These are phyloP conservation scores for Aspergillus mulundensis DNA, from an alignment of 495 filamentous ascomycete genomes.

Conservation along the genomic window DNA sequence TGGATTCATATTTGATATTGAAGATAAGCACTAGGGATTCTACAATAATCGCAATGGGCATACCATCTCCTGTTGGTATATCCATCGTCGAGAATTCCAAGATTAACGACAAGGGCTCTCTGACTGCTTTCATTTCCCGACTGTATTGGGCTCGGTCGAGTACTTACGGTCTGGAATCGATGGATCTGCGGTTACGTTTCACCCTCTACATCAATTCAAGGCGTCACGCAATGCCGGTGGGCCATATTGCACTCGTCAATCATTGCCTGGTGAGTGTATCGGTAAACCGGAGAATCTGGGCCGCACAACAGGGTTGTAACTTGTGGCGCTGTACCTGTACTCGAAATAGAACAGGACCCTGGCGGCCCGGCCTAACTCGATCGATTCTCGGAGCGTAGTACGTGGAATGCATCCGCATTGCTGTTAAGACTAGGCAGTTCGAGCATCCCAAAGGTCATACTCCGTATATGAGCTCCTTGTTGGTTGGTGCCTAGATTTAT, in stretches of 20 bases:
- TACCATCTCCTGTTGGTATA: conserved; percentile 18
- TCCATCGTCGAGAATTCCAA: conserved; percentile 19
- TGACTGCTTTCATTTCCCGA: conserved; percentile 21
- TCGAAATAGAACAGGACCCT: background rate
- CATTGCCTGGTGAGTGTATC: background rate
- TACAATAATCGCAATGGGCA: conserved; percentile 8
- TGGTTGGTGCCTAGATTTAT: no score
- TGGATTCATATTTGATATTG: background rate
- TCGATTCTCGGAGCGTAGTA: background rate
- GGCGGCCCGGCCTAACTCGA: no score
- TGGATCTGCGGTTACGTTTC: conserved; percentile 26
- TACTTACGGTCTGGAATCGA: conserved; percentile 22
- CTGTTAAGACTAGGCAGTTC: no score
- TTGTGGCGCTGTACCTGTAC: background rate
- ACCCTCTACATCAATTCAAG: conserved; percentile 22
- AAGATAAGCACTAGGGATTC: conserved; percentile 1
- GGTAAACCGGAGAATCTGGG: background rate
- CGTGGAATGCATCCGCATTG: no score
- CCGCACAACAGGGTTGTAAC: background rate
- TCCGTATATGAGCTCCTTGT: no score
- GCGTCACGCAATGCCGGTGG: background rate
- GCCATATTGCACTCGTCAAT: background rate
- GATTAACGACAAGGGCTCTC: conserved; percentile 25
- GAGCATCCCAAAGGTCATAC: no score
- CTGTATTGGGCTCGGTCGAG: conserved; percentile 24